These are phyloP conservation scores for Ophiostoma montium DNA, from an alignment of 2,329 filamentous ascomycete genomes.

Conservation along the genomic window DNA sequence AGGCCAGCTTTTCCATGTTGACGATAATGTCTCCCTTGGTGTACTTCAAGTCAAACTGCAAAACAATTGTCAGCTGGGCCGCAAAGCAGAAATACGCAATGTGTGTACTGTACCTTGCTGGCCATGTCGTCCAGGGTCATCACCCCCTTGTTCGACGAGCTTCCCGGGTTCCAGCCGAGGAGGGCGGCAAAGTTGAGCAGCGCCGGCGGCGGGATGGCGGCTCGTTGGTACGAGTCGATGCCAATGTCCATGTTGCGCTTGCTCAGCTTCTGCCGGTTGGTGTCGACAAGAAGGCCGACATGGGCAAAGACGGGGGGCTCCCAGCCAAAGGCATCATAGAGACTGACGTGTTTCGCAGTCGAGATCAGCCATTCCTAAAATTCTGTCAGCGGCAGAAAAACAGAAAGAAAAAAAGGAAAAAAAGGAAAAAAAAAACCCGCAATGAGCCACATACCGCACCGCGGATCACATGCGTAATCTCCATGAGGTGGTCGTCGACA, in stretches of 20 bases:
- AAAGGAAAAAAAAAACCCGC: background rate
- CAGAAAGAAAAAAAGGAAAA: background rate
- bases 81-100: too few species aligned
- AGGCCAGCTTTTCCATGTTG: conserved; percentile 63
- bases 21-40: conserved; percentile 84
- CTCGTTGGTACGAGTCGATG: conserved; percentile 34
- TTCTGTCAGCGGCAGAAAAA: background rate
- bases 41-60: conserved; percentile 69
- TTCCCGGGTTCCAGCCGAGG: conserved; percentile 62
- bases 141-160: conserved; percentile 43
- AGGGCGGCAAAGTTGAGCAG: conserved; percentile 72
- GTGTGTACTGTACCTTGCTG: conserved; percentile 48
- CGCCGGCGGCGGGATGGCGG: conserved; percentile 32
- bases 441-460: conserved; percentile 45
- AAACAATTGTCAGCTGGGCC: too few species aligned
- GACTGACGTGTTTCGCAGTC: conserved; percentile 56
- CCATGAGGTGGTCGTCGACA: conserved; percentile 89
- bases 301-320: conserved; percentile 62
- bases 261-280: conserved; percentile 63
- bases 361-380: conserved; percentile 84
- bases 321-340: conserved; percentile 73
- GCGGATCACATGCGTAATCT: conserved; percentile 88
- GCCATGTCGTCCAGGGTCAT: conserved; percentile 59
- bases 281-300: conserved; percentile 58
- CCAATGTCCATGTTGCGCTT: conserved; percentile 57